Base-by-base conservation (phyloP, 108 stramenopile species). In the Pseudonitzschia delicatissima region DNA sequence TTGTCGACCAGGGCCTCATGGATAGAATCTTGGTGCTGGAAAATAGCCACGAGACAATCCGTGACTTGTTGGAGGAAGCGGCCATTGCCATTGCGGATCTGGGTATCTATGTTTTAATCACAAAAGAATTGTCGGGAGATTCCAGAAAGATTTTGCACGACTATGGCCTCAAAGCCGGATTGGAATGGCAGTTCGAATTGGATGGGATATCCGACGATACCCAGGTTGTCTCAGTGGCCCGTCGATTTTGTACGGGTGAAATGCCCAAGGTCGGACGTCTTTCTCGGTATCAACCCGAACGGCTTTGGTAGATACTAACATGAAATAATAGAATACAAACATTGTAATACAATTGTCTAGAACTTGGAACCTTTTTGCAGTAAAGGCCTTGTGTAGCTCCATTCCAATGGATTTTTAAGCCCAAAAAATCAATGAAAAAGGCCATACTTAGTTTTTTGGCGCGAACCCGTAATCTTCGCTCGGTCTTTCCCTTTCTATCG, bases 151-250 rank as follows among this genome's bases (percentile, higher is more conserved):
- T 49, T 9, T 32, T 65, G 48, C 27, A 65, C 31, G 29, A 65
- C 8, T 31, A 17, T 18, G 44, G 69, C 9, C 18, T 47, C 17
- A 12, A 60, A 32, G 60, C 61, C 34, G 69, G 69, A 62, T 23
- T 70, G 25, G 69, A 70, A 64, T 70, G 69, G 69, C 4, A 48
- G 48, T 70, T 70, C 29, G 69, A 70, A 37, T 47, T 70, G 69
- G 69, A 70, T 36, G 69, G 69, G 20, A 62, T 70, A 5, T 62
- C 45, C 21, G 18, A 62, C 23, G 28, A 37, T 29, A 29, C 3
- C 2, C 18, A 51, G 34, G 33, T 40, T n/a, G 69, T 70, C 18
- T 62, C 69, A 20, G 69, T 70, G 18, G 69, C 69, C 23, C 59
- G 69, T 34, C 61, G 69, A 29, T 70, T 62, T 28, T 28, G 29